These are phyloP conservation scores for Trichoderma semiorbis DNA, from an alignment of 2,329 filamentous ascomycete genomes.

Conservation along the genomic window DNA sequence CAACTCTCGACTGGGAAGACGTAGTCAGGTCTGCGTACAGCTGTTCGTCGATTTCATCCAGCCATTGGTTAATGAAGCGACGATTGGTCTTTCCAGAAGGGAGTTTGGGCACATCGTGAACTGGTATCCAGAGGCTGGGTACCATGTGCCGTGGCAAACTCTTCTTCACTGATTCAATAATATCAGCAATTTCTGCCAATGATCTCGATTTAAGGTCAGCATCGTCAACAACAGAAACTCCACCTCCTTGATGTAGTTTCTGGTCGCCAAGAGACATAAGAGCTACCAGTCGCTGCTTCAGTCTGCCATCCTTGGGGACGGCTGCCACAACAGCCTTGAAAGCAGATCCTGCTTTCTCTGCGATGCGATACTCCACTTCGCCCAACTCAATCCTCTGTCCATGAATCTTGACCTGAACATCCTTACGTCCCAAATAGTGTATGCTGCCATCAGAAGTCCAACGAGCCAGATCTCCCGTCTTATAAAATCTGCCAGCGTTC, in stretches of 20 bases:
- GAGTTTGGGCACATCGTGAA: neutral
- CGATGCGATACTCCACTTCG: conserved; percentile 23
- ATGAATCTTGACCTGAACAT: conserved; percentile 57
- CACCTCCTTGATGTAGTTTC: neutral
- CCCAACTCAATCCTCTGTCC: conserved; percentile 55
- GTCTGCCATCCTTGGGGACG: neutral
- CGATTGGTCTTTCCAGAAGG: neutral
- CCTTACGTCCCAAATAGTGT: conserved; percentile 47
- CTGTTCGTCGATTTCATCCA: neutral
- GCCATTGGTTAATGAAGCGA: neutral
- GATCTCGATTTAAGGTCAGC: neutral
- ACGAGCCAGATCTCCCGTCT: neutral
- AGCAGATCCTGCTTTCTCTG: neutral
- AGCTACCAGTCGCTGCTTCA: neutral
- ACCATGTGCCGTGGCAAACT: neutral
- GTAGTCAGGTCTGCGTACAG: neutral
- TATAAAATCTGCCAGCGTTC: neutral
- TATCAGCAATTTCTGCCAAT: neutral
- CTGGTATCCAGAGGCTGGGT: neutral
- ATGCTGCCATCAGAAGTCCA: neutral
- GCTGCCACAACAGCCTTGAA: neutral
- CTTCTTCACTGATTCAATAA: neutral
- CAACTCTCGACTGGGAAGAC: neutral
- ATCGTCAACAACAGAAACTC: neutral
- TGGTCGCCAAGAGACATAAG: neutral